Conservation (phyloP, 192 early-diverging fungal genomes). For the Tieghemiomyces parasiticus region DNA sequence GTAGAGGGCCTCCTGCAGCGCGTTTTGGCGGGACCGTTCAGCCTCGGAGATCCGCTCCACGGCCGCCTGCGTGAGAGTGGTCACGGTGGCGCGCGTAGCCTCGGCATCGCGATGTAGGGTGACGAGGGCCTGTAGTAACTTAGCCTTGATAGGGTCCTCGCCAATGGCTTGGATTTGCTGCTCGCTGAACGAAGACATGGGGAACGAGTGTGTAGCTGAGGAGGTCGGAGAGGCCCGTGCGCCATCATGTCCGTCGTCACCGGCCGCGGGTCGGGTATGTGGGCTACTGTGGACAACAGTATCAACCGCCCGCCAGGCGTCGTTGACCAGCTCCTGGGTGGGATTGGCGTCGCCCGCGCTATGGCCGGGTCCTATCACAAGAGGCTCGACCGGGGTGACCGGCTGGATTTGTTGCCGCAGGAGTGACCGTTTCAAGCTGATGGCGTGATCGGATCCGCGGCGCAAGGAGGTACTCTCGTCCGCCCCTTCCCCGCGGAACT, state of each 20-base stretch:
- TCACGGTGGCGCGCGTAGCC: slow-evolving; percentile 27
- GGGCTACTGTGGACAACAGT: background rate
- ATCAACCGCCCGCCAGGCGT: slow-evolving; percentile 5
- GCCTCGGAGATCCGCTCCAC: slow-evolving; percentile 30
- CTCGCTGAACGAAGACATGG: background rate
- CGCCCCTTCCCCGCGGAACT: too few relatives aligned
- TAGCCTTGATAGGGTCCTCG: background rate
- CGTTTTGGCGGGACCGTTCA: slow-evolving; percentile 28
- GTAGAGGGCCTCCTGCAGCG: slow-evolving; percentile 35
- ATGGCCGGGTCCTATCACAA: background rate
- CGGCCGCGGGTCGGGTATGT: too few relatives aligned
- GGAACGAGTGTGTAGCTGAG: background rate
- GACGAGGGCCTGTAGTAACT: slow-evolving; percentile 19
- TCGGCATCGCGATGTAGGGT: slow-evolving; percentile 26
- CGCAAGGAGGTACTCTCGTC: too few relatives aligned
- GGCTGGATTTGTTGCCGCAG: background rate
- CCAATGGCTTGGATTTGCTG: slow-evolving; percentile 6
- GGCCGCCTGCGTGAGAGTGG: slow-evolving; percentile 24
- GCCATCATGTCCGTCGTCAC: background rate
- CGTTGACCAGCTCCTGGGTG: background rate
- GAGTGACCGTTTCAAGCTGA: background rate
- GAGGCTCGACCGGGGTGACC: background rate
- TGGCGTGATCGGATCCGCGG: background rate
- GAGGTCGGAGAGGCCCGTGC: background rate
- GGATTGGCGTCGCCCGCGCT: background rate